Base-by-base conservation (phyloP, 2,329 filamentous ascomycete genomes). In the Hymenoscyphus infarciens region DNA sequence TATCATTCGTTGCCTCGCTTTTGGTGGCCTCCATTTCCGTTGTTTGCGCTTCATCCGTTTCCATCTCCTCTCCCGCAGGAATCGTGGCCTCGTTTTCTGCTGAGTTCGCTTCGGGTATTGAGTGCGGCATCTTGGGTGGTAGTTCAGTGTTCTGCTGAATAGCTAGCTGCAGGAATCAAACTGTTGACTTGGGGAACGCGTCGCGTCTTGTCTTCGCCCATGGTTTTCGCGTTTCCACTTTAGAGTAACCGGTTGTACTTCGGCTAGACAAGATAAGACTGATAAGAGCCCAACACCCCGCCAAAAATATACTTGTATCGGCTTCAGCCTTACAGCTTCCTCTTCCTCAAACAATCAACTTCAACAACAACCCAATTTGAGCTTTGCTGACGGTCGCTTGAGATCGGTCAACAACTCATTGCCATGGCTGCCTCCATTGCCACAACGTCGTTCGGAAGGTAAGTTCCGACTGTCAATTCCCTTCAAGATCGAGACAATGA, bases 101-200 rank as follows among this genome's bases (percentile, higher is more conserved):
- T 2, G 76, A 68, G 39, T 77, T 69, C 5, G 79, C 70, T 62
- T 75, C 70, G 27, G 68, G 63, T 39, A 77, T 70, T 11, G 79
- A 81, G 67, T 83, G 80, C 42, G 80, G 80, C 80, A 83, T 83
- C 19, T 55, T 64, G 8, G 38, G 11, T n/a, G 19, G 27, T 15
- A 8, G 11, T 38, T 25, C n/a, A 19, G 22, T 29, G 29, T 56
- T 33, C 35, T 42, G 35, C 13, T 27, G 33, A 15, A 42, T 22
- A 42, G 19, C 25, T 27, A 27, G 25, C 39, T 42, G 22, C 22
- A 19, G 35, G 5, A 27, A 57, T 57, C 19, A 31, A 35, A 38
- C 16, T 38, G 35, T 15, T 33, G 25, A 39, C 49, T 42, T 13
- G 45, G 42, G 49, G 22, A 45, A 38, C 45, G 19, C 45, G 57